phyloP scores from a whole-genome alignment of 495 filamentous ascomycete species.

The Tuber indicum region DNA sequence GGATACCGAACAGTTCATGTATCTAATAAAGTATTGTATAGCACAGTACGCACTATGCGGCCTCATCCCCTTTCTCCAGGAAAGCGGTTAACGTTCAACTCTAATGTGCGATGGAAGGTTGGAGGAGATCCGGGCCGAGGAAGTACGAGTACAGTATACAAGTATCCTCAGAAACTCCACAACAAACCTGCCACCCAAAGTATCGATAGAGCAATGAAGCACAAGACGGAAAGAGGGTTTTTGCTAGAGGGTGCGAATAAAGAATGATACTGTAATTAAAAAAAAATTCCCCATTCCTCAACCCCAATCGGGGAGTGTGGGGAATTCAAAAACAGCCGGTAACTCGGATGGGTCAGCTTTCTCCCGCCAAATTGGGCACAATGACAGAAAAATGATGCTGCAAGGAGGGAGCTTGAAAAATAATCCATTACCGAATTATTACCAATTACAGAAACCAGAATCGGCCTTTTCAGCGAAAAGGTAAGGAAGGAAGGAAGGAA shows the following conservation, averaged over 20 bases:
- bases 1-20: neutral
- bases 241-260: neutral
- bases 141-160: neutral
- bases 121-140: neutral
- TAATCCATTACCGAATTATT: no score
- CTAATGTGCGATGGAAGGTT: neutral
- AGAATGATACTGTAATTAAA: neutral
- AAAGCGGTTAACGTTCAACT: neutral
- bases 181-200: neutral
- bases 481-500: no score
- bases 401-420: neutral
- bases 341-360: neutral
- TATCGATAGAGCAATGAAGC: neutral
- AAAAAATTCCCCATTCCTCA: neutral
- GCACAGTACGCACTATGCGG: no score
- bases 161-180: neutral
- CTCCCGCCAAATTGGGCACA: neutral
- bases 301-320: neutral
- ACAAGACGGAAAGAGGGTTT: neutral
- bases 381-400: neutral
- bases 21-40: no score
- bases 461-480: no score
- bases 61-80: no score
- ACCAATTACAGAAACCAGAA: no score
- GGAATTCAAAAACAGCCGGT: neutral